phyloP scores from a whole-genome alignment of 768 basidiomycete genomes.

The Trametes elegans region DNA sequence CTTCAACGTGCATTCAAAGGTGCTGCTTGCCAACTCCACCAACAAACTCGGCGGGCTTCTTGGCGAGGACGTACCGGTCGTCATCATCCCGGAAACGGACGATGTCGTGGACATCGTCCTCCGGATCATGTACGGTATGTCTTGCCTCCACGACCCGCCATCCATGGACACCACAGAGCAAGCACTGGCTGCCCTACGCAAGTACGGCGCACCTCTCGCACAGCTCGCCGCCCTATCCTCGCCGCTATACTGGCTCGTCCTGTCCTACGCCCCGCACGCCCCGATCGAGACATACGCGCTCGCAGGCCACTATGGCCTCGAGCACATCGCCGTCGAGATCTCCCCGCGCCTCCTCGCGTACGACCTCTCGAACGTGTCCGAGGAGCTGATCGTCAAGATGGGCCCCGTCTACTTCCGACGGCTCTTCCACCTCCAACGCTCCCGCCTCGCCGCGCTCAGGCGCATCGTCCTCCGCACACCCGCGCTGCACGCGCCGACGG shows the following conservation, averaged over 20 bases:
- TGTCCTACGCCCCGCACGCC: slow-evolving; percentile 32
- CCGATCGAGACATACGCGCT: slow-evolving; percentile 43
- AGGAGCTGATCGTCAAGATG: slow-evolving; percentile 36
- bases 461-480: slow-evolving; percentile 28
- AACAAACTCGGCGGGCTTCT: slow-evolving; percentile 29
- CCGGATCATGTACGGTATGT: slow-evolving; percentile 31
- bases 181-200: slow-evolving; percentile 23
- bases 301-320: slow-evolving; percentile 36
- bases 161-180: slow-evolving; percentile 23
- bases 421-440: slow-evolving; percentile 37
- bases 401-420: slow-evolving; percentile 41
- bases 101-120: slow-evolving; percentile 31
- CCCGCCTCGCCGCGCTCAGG: slow-evolving; percentile 36
- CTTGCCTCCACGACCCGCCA: slow-evolving; percentile 26
- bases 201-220: slow-evolving; percentile 26
- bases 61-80: not conserved
- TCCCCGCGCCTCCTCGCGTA: slow-evolving; percentile 39
- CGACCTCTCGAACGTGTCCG: slow-evolving; percentile 34
- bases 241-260: slow-evolving; percentile 33
- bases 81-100: slow-evolving; percentile 29
- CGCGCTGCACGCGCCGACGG: slow-evolving; percentile 22
- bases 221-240: slow-evolving; percentile 25
- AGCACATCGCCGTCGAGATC: slow-evolving; percentile 36
- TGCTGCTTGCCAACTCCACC: slow-evolving; percentile 22
- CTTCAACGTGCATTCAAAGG: slow-evolving; percentile 30